Base-by-base conservation (phyloP, 768 basidiomycete genomes). In the Neoboletus magnificus region DNA sequence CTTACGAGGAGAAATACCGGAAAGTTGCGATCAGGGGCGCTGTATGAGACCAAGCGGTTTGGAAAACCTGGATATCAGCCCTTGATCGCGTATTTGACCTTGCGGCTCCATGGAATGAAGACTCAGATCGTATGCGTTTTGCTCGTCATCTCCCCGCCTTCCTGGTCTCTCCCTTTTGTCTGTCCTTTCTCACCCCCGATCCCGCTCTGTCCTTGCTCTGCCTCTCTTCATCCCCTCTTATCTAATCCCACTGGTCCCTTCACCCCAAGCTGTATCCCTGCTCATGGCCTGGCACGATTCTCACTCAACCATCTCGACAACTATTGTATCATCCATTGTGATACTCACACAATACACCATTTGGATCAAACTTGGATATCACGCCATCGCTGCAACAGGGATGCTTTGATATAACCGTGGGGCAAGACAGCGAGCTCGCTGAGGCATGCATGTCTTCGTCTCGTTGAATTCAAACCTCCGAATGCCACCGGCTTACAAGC, bases 1-100 rank as follows among this genome's bases (percentile, higher is more conserved):
- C 80, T 15, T 84, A 86, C 67, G 89, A 91, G 63, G 82, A 85
- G 63, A 93, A 87, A 73, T 93, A 92, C 70, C 81, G 87, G 61
- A 91, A 87, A 70, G 85, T 97, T 56, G 84, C 83, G 65, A 92
- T 98, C 73, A 94, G 85, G 77, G 96, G 96, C 63, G 93, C 94
- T 68, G 89, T 96, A 74, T 94, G 77, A 69, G 43, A 50, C 41
- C 41, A 25, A 55, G 32, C 22, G 9, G 40, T 48, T 36, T 20
- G 54, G 54, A 55, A 45, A 40, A 43, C 42, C 45, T 36, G 53
- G 58, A 57, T 50, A 23, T 43, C 22, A 27, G 29, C 50, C 35
- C 52, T 37, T 52, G 51, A 37, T 36, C 29, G 33, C 30, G 25
- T 40, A 20, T 30, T 51, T 40, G 55, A 55, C 40, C 39, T 40